Evolutionary conservation across 495 filamentous ascomycete species (phyloP).

Genomic region (Penicillium angulare): DNA sequence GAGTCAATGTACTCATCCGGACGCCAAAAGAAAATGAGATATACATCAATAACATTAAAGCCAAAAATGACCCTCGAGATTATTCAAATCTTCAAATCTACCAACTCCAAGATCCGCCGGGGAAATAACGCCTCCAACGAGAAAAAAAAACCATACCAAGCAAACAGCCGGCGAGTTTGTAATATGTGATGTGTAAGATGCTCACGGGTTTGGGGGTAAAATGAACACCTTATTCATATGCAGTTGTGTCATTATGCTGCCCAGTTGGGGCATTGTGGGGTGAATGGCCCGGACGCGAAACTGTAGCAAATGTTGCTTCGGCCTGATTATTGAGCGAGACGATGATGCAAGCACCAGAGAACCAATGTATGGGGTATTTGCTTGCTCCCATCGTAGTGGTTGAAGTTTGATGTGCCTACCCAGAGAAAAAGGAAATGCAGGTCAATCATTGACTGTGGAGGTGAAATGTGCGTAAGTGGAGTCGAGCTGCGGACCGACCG

Average conservation of each 20-base stretch:
- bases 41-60: conserved; percentile 6
- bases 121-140: too few species aligned
- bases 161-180: background rate
- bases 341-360: conserved; percentile 16
- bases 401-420: background rate
- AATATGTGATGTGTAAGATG: background rate
- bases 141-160: background rate
- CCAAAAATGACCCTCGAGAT: background rate
- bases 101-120: conserved; percentile 3
- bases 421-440: background rate
- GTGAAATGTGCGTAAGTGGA: too few species aligned
- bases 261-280: background rate
- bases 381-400: background rate
- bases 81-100: conserved; percentile 2
- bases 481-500: too few species aligned
- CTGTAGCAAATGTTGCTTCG: conserved; percentile 2
- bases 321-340: conserved; percentile 4
- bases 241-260: background rate
- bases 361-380: conserved; percentile 7
- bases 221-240: background rate
- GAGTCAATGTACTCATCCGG: conserved; percentile 20
- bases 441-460: conserved; percentile 1
- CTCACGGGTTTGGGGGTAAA: background rate
- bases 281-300: background rate
- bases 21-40: conserved; percentile 17